Evolutionary conservation across 2,329 filamentous ascomycete genomes (phyloP), one percentile per base, ranked within the genome.

Genomic region (Aspergillus alliaceus): DNA sequence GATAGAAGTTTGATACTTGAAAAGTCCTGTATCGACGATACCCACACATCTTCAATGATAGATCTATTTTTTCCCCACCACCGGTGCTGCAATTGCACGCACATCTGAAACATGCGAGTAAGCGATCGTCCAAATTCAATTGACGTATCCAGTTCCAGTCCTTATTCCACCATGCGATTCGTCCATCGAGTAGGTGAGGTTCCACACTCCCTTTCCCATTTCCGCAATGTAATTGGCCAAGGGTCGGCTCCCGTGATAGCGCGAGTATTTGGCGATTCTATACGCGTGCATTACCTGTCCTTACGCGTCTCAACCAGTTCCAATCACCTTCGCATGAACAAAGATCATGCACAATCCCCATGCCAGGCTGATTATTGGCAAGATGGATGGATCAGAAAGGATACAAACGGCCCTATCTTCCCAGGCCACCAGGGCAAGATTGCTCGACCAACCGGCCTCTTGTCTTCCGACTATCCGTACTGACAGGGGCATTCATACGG

Each of bases 241-340:
- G 49, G 5, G 8, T n/a, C n/a, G 8, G 29, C 27, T 61, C 71
- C 64, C 71, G 71, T 75, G 73, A 75, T 63, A 53, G 59, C 72
- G 73, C 65, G 73, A 54, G 58, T 57, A 69, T 74, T 74, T 74
- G 69, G 71, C 70, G 71, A 72, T 68, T 47, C 66, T 69, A 69
- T 71, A 72, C 71, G 71, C 66, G 67, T 66, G 52, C 32, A 59
- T 54, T 66, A 66, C 64, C 54, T n/a, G 14, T 37, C 35, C 35
- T 61, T 58, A 63, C 65, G 63, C 71, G 71, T 70, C 62, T 65
- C 53, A 59, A 60, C 57, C 56, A 5, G 56, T 63, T 58, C 60
- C 62, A 59, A 66, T 60, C 60, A 42, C 14, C 22, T 15, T 25
- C 14, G 20, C 39, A n/a, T n/a, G n/a, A n/a, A n/a, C 35, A 31